Evolutionary conservation across 108 stramenopile species (phyloP), one percentile per base, ranked within the genome.

Genomic region (Aurantiochytrium sp.): DNA sequence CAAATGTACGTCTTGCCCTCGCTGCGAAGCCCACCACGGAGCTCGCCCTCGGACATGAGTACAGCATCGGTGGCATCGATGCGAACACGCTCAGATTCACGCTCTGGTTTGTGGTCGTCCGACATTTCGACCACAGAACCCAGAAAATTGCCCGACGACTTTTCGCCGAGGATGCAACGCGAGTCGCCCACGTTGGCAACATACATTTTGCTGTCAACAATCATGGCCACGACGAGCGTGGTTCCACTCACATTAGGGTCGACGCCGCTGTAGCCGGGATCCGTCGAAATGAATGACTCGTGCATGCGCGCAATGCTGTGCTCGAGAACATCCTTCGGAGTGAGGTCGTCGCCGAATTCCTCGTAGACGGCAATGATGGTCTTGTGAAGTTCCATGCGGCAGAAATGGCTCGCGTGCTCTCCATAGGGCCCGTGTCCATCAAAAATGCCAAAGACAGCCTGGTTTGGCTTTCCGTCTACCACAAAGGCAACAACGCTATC

Each of bases 1-100:
- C 89, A 90, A 12, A 90, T 58, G 45, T 88, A 90, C 23, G 88
- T 58, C 76, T 90, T 88, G 23, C 76, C 76, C 76, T 88, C 89
- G 16, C 35, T 8, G 8, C 23, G 14, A 5, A 16, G 18, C 0
- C 35, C 44, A 29, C 45, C 57, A 5, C 89, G 44, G 2, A 90
- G 45, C 60, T 51, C 6, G 58, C 58, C 45, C 51, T 88, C 88
- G 58, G 10, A 25, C 72, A 90, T 59, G 44, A 90, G 89, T 10
- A 28, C n/a, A 12, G 45, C 51, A 16, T 21, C 21, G 47, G 88
- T 87, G 28, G 5, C 12, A 10, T 12, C 8, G 73, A 90, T 90
- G 59, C 89, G 72, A 28, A 19, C 55, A 6, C 58, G 55, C 76
- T 90, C 89, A 23, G 44, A 44, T 12, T 53, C 25, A 10, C 89